A percentile compares a stretch with the other conserved stretches of the same genome.
phyloP scores from a whole-genome alignment of 106 monocot genomes.

The Allium cepa region DNA sequence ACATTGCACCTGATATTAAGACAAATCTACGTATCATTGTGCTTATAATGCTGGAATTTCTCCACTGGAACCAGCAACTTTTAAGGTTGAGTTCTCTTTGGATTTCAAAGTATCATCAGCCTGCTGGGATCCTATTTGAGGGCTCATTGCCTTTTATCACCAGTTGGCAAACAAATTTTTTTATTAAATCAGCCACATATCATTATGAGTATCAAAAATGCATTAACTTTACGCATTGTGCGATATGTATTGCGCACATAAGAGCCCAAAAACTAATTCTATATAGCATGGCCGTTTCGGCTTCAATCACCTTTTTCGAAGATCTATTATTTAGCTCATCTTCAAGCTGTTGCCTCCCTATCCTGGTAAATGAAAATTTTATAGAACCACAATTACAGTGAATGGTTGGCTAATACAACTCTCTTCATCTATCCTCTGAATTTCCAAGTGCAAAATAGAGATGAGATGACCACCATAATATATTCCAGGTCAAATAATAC shows the following conservation, averaged over 20 bases:
- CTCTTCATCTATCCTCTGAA: no score
- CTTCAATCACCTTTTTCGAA: slow-evolving; percentile 73
- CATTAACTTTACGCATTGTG: no score
- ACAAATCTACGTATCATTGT: not conserved
- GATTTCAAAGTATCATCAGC: slow-evolving; percentile 71
- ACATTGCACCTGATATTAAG: no score
- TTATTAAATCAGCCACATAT: slow-evolving; percentile 4
- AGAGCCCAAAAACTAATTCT: slow-evolving; percentile 29
- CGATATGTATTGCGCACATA: no score
- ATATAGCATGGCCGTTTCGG: slow-evolving; percentile 66
- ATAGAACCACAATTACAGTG: no score
- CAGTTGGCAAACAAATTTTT: not conserved
- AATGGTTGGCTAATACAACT: no score
- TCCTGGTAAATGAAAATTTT: slow-evolving; percentile 28
- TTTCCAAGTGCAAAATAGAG: no score
- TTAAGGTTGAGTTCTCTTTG: slow-evolving; percentile 72
- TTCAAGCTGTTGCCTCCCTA: slow-evolving; percentile 90
- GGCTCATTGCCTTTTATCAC: slow-evolving; percentile 67
- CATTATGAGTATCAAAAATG: not conserved
- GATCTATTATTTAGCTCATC: slow-evolving; percentile 79
- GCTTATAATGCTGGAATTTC: slow-evolving; percentile 35
- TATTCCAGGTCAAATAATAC: no score
- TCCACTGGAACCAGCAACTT: slow-evolving; percentile 82
- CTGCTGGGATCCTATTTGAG: slow-evolving; percentile 75
- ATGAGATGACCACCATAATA: no score